phyloP scores from a whole-genome alignment of 257 asterid genomes.

The Craterostigma plantagineum region DNA sequence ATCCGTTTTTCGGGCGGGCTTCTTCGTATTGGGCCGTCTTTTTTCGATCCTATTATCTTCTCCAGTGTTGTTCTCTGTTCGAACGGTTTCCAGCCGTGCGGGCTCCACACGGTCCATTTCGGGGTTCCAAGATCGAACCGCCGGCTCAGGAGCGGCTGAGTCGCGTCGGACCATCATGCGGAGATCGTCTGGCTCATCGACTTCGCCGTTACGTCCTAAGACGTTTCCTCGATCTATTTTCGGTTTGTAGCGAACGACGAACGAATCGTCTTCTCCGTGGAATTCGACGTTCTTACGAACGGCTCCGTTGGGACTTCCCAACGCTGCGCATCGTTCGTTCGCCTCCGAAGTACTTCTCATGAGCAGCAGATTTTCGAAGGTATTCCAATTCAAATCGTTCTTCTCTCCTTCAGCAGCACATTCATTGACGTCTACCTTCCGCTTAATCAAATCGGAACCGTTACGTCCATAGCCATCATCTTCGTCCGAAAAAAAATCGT shows the following conservation, averaged over 20 bases:
- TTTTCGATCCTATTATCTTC: constrained; percentile 21
- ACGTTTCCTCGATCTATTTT: constrained; percentile 25
- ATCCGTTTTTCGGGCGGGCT: constrained; percentile 21
- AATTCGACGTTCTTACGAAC: too few species aligned
- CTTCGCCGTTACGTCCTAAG: constrained; percentile 10
- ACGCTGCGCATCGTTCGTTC: too few species aligned
- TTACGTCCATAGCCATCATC: constrained; percentile 24
- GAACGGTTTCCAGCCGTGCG: constrained; percentile 18
- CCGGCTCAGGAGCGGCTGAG: constrained; percentile 21
- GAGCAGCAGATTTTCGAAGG: constrained; percentile 64
- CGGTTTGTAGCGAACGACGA: constrained; percentile 8
- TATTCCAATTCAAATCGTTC: constrained; percentile 45
- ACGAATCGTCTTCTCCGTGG: too few species aligned
- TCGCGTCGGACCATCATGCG: constrained; percentile 41
- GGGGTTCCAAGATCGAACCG: constrained; percentile 21
- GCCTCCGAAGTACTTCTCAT: constrained; percentile 31
- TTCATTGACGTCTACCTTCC: constrained; percentile 33
- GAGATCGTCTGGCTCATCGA: constrained; percentile 57
- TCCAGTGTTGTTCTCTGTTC: constrained; percentile 11
- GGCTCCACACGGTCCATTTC: constrained; percentile 31
- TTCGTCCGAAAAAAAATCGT: constrained; percentile 24
- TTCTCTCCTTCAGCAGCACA: constrained; percentile 22
- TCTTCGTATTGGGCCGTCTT: constrained; percentile 10
- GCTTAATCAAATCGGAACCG: constrained; percentile 30
- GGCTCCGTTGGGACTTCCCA: too few species aligned